phyloP scores from a whole-genome alignment of 768 basidiomycete species.

The Rubroboletus satanas region DNA sequence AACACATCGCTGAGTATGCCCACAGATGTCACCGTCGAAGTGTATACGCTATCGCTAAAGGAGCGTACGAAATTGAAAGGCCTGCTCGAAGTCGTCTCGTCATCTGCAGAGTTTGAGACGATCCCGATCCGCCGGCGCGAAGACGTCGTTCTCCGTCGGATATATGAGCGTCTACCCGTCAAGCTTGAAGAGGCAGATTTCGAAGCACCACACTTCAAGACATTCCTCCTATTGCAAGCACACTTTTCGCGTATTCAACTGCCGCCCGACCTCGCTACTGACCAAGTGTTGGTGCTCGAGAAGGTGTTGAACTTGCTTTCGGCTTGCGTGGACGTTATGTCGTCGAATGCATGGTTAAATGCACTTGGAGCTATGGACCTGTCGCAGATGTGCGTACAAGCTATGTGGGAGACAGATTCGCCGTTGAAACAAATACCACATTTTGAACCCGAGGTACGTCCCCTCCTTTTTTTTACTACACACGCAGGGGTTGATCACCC shows the following conservation, averaged over 20 bases:
- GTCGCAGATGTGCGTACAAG: conserved; percentile 98
- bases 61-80: conserved; percentile 97
- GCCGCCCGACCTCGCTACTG: conserved; percentile 90
- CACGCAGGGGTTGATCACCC: background rate
- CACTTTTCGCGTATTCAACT: conserved; percentile 93
- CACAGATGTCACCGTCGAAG: conserved; percentile 92
- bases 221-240: conserved; percentile 92
- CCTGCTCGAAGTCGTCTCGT: conserved; percentile 92
- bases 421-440: conserved; percentile 95
- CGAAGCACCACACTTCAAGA: conserved; percentile 96
- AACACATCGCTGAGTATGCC: background rate
- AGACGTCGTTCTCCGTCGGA: conserved; percentile 74
- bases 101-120: conserved; percentile 92
- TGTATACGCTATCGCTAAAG: conserved; percentile 91
- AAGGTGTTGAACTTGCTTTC: conserved; percentile 89
- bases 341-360: conserved; percentile 91
- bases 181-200: conserved; percentile 83
- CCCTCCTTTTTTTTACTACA: background rate
- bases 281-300: conserved; percentile 82
- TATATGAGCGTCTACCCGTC: conserved; percentile 96
- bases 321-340: conserved; percentile 98
- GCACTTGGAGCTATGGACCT: conserved; percentile 97
- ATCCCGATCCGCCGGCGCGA: conserved; percentile 96
- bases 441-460: conserved; percentile 78
- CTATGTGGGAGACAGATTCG: conserved; percentile 96